Base-by-base conservation (phyloP, 2,329 filamentous ascomycete species). In the Polychaeton citri region DNA sequence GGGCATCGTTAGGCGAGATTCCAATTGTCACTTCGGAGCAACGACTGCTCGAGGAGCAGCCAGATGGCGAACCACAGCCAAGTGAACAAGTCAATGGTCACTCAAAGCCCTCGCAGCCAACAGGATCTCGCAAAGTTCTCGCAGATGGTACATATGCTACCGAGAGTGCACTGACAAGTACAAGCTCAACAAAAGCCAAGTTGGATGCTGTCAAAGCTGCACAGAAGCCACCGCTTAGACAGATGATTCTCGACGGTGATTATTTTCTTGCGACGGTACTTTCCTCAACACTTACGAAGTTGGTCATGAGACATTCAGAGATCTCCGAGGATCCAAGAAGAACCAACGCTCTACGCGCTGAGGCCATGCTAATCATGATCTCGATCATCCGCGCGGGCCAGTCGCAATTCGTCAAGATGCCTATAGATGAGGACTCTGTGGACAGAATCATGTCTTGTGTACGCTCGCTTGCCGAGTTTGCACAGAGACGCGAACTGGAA, bases 291-390 rank as follows among this genome's bases (percentile, higher is more conserved):
- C 72, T 98, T 39, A 94, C 90, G 12, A 98, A 98, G 65, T 72
- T 98, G 37, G 90, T 98, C 34, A 94, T 98, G 86, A 82, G 90
- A 36, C 86, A 96, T 58, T 81, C 85, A 2, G 87, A 96, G 55
- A 87, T 96, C 41, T 95, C 88, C 1, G 68, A 80, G 17, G 88
- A 95, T 50, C 63, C 71, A 30, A 82, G 83, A 30, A 80, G 90
- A 26, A 96, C 88, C 19, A 98, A 98, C 51, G 87, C 88, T 19
- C 72, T 98, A 18, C 81, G 85, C 34, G 90, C 90, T 3, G 90
- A 98, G 61, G 90, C 90, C 31, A 98, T 98, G 90, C 72, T 98
- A 36, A 96, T 98, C 57, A 94, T 96, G 87, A 94, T 98, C 50
- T 96, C 90, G 4, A 92, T 98, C 48, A 85, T 98, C 47, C 86